phyloP scores from a whole-genome alignment of 1,139 yeast species.

The Kurtzmaniella quercitrusa region DNA sequence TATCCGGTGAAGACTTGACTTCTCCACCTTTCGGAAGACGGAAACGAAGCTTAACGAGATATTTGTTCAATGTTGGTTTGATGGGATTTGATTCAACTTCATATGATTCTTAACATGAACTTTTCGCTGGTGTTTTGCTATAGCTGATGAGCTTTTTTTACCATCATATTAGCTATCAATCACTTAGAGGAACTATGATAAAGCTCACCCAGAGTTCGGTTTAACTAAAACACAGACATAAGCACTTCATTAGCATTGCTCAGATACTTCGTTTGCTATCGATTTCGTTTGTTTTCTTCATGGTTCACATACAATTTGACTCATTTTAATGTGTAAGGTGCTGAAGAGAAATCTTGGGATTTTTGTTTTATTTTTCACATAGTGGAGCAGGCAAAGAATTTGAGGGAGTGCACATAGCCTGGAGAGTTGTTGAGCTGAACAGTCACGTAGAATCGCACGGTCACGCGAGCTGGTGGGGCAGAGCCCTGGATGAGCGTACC shows the following conservation, averaged over 20 bases:
- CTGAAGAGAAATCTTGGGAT: slow-evolving; percentile 14
- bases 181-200: neutral
- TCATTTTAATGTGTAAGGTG: slow-evolving; percentile 14
- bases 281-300: neutral
- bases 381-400: slow-evolving; percentile 6
- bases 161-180: too few species aligned
- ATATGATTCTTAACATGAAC: neutral
- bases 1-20: too few species aligned
- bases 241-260: neutral
- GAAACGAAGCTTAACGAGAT: neutral
- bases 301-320: slow-evolving; percentile 18
- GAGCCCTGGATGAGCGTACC: neutral
- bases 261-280: neutral
- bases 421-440: neutral
- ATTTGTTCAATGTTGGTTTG: too few species aligned
- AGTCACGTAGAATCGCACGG: neutral
- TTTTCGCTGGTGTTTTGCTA: neutral
- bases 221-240: neutral
- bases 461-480: neutral
- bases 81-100: too few species aligned
- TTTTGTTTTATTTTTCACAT: slow-evolving; percentile 10
- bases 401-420: slow-evolving; percentile 5
- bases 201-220: neutral
- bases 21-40: neutral
- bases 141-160: too few species aligned